These are phyloP conservation scores for Diaporthe sp. DNA, from an alignment of 2,329 filamentous ascomycete species.

Conservation along the genomic window DNA sequence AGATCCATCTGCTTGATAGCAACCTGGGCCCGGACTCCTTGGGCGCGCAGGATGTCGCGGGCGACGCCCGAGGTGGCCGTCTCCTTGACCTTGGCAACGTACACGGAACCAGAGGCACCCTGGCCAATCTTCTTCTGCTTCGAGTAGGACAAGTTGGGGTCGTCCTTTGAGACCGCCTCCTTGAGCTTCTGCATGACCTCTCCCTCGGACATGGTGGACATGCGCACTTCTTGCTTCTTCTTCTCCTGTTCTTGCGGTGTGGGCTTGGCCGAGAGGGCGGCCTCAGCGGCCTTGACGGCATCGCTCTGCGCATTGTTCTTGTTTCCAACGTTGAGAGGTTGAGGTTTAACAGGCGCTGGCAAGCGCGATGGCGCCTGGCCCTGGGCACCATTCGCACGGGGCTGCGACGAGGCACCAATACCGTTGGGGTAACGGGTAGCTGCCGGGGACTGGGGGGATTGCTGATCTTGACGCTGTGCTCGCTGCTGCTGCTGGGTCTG, in stretches of 20 bases:
- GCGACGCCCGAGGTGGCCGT: conserved; percentile 86
- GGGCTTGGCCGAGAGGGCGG: conserved; percentile 88
- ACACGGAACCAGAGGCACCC: conserved; percentile 97
- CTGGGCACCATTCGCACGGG: conserved; percentile 61
- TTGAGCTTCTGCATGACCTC: conserved; percentile 98
- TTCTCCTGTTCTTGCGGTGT: conserved; percentile 75
- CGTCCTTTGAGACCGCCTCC: conserved; percentile 95
- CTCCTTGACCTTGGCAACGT: conserved; percentile 96
- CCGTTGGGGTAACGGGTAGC: conserved; percentile 72
- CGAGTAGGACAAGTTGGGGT: conserved; percentile 94
- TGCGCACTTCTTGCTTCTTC: conserved; percentile 94
- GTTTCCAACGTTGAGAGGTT: conserved; percentile 79
- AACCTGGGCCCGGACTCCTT: conserved; percentile 88
- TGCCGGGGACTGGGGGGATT: conserved; percentile 59
- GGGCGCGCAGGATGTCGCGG: conserved; percentile 81
- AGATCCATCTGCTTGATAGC: conserved; percentile 99
- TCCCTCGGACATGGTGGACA: conserved; percentile 97
- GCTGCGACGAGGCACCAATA: conserved; percentile 65
- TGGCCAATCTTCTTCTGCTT: conserved; percentile 99
- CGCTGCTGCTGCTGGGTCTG: conserved; percentile 62
- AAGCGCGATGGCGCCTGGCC: conserved; percentile 62
- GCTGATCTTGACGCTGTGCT: conserved; percentile 62
- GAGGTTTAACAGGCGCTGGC: conserved; percentile 78
- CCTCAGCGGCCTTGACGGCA: conserved; percentile 89
- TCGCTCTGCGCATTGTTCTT: conserved; percentile 74